Conservation (phyloP, 257 asterid species). For the Plectranthus barbatus region DNA sequence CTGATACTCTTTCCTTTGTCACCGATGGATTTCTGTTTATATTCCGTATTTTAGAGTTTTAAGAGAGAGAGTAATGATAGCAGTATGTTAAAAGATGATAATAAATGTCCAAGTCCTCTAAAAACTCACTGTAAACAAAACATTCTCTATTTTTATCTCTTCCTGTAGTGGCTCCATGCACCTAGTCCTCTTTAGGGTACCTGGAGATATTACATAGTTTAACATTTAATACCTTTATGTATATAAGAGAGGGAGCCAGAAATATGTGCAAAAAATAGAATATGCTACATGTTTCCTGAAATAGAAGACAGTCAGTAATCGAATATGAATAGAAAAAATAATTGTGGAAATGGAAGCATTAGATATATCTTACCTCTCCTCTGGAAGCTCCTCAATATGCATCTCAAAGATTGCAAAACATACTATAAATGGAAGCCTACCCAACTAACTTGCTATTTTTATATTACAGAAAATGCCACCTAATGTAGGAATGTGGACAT, state of each 20-base stretch:
- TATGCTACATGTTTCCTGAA: background rate
- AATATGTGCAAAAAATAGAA: background rate
- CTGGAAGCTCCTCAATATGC: background rate
- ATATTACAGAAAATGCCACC: background rate
- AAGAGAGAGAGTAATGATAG: background rate
- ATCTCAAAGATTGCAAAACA: background rate
- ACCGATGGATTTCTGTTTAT: constrained; percentile 12
- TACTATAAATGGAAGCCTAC: constrained; percentile 28
- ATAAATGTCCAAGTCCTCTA: background rate
- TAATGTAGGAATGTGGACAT: background rate
- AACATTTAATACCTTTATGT: background rate
- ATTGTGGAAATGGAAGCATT: background rate
- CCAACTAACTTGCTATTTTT: background rate
- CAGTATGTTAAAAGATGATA: background rate
- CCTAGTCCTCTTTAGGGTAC: constrained; percentile 7
- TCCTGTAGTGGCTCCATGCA: constrained; percentile 13
- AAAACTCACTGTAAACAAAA: constrained; percentile 22
- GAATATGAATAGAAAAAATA: constrained; percentile 1
- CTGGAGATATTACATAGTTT: constrained; percentile 3
- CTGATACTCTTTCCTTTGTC: constrained; percentile 11
- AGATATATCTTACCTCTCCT: constrained; percentile 9
- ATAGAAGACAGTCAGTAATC: background rate
- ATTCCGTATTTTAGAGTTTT: background rate
- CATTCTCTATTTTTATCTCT: constrained; percentile 18
- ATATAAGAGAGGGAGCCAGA: background rate